Conservation (phyloP, 257 asterid genomes). For the Fraxinus quadrangulata region DNA sequence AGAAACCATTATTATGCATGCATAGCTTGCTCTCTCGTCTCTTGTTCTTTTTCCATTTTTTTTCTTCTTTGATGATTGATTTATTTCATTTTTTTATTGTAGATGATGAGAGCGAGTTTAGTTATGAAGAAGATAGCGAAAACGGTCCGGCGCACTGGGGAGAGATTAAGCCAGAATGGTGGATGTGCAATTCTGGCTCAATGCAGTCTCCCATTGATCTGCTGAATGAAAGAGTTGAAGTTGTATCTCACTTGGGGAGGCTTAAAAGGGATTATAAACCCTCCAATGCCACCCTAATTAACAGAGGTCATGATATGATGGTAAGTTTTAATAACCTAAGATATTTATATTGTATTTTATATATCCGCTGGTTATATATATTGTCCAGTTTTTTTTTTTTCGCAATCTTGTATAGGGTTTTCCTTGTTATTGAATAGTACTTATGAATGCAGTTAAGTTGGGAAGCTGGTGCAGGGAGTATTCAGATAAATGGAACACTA, state of each 20-base stretch:
- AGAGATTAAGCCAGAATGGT: conserved; percentile 62
- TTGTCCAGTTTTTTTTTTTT: too few species aligned
- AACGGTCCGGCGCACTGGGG: conserved; percentile 78
- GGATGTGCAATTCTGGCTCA: conserved; percentile 47
- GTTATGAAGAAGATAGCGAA: conserved; percentile 47
- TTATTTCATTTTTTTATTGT: neutral
- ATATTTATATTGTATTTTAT: too few species aligned
- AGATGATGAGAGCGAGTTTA: conserved; percentile 76
- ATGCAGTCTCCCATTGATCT: conserved; percentile 84
- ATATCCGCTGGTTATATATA: too few species aligned
- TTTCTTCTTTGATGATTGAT: neutral
- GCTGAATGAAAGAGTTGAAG: conserved; percentile 49
- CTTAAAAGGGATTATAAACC: conserved; percentile 46
- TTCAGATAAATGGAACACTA: conserved; percentile 50
- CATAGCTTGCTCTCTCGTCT: neutral
- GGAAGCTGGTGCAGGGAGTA: conserved; percentile 55
- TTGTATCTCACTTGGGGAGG: conserved; percentile 52
- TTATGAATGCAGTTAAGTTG: conserved; percentile 55
- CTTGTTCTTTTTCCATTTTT: neutral
- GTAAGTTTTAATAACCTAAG: conserved; percentile 31
- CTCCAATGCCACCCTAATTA: conserved; percentile 62
- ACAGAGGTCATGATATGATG: conserved; percentile 89
- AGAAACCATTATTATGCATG: neutral
- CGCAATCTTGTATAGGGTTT: neutral
- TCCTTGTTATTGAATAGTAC: neutral